Evolutionary conservation across 345 rosid species (phyloP).

Genomic region (Barbarea vulgaris): DNA sequence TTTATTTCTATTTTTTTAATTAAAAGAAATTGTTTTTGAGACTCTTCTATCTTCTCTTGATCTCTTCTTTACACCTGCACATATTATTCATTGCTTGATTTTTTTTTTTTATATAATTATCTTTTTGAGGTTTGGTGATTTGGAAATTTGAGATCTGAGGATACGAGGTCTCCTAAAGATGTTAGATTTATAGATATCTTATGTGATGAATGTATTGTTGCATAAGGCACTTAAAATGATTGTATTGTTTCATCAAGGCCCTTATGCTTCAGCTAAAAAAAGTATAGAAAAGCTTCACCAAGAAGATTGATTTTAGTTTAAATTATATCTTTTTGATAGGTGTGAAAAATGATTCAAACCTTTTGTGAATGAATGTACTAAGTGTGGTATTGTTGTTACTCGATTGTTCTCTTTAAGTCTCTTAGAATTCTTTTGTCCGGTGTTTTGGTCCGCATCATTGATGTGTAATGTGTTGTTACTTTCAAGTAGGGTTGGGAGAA

Average conservation of each 20-base stretch:
- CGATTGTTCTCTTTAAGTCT: background rate
- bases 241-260: background rate
- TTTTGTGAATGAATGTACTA: background rate
- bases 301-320: constrained; percentile 22
- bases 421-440: background rate
- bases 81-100: background rate
- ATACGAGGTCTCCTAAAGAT: background rate
- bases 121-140: background rate
- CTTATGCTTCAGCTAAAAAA: constrained; percentile 21
- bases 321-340: constrained; percentile 1
- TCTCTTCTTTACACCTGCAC: background rate
- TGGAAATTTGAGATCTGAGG: background rate
- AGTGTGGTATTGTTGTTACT: background rate
- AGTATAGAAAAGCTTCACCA: background rate
- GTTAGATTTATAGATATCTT: background rate
- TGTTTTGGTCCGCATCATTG: background rate
- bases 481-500: background rate
- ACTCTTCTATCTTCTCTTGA: background rate
- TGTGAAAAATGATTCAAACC: constrained; percentile 16
- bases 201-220: background rate
- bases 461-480: constrained; percentile 26
- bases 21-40: background rate
- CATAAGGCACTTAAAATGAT: constrained; percentile 22
- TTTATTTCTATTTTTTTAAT: background rate
- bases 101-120: no score